Evolutionary conservation across 768 basidiomycete species (phyloP), one percentile per base, ranked within the genome.

Genomic region (Pleurotus eryngii): DNA sequence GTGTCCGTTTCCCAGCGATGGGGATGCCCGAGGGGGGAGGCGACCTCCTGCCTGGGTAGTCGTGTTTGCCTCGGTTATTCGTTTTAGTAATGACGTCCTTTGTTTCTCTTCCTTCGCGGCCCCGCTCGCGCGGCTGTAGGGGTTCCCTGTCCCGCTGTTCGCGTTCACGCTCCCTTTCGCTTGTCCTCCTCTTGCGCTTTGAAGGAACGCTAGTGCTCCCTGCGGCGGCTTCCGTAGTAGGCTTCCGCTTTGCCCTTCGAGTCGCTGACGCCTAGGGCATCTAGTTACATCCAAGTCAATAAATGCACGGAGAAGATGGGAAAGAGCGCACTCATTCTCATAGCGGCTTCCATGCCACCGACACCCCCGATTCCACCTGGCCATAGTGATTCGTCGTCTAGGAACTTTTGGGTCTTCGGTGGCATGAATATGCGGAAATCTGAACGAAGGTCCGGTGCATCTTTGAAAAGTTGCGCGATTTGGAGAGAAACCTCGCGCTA

Each of bases 381-480:
- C 18, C 68, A 64, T 12, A 60, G 63, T 2, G 68, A 69, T 46
- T 71, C 68, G 61, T 85, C 83, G 46, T 83, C 81, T 17, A 82
- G 67, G 39, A 78, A 63, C 57, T 74, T 73, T 54, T 80, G 83
- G 50, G 72, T 76, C 65, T 77, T 74, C 64, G 82, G 85, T 0
- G 88, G 87, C 76, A 92, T 81, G 69, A 92, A 92, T 55, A 87
- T 78, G 26, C 82, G 78, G 62, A 92, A 91, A 59, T 89, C 89
- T 47, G 82, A 78, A 40, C 86, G 80, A 38, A 92, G 68, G 68
- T 92, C 90, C 0, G 87, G 86, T 7, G 83, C 85, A 62, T 91
- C 86, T 59, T 86, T 85, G 74, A 92, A 90, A 9, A 92, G 72
- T 46, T 74, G 73, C 17, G 83, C 82, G 39, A 92, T 87, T 62